Conservation (phyloP, 1,284 basidiomycete species). For the Heterobasidion occidentale region DNA sequence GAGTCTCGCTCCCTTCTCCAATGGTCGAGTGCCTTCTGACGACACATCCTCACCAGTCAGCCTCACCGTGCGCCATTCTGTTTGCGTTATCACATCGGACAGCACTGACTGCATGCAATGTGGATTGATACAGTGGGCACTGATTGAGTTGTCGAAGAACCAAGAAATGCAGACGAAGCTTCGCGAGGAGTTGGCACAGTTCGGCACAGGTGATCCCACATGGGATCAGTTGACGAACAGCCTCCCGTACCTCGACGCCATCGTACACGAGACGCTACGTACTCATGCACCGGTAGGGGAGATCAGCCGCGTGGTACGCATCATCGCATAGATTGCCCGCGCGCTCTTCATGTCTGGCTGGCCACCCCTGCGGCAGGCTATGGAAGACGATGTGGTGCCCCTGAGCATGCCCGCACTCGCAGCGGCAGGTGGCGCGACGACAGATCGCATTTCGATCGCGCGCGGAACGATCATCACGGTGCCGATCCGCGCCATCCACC, state of each 20-base stretch:
- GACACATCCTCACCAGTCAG: too few relatives aligned
- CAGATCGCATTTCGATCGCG: constrained; percentile 32
- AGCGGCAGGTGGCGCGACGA: constrained; percentile 27
- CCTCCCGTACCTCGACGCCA: constrained; percentile 21
- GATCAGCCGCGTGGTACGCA: too few relatives aligned
- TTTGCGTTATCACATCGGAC: too few relatives aligned
- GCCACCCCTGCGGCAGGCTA: constrained; percentile 7
- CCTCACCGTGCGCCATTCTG: constrained; percentile 18
- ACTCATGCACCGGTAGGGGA: too few relatives aligned
- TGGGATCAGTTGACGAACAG: constrained; percentile 19
- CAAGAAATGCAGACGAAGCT: constrained; percentile 28
- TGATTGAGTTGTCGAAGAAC: neutral
- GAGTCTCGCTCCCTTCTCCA: too few relatives aligned
- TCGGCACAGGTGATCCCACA: constrained; percentile 10
- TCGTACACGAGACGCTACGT: too few relatives aligned
- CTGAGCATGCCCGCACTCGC: constrained; percentile 34
- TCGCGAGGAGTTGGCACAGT: constrained; percentile 29
- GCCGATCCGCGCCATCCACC: constrained; percentile 36
- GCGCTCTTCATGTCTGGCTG: too few relatives aligned
- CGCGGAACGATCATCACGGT: constrained; percentile 36
- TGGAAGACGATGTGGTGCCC: constrained; percentile 47
- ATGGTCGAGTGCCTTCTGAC: too few relatives aligned
- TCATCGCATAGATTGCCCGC: too few relatives aligned
- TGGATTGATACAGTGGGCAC: neutral
- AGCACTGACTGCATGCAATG: neutral